Conservation (phyloP, 257 asterid genomes). For the Solanum pimpinellifolium region DNA sequence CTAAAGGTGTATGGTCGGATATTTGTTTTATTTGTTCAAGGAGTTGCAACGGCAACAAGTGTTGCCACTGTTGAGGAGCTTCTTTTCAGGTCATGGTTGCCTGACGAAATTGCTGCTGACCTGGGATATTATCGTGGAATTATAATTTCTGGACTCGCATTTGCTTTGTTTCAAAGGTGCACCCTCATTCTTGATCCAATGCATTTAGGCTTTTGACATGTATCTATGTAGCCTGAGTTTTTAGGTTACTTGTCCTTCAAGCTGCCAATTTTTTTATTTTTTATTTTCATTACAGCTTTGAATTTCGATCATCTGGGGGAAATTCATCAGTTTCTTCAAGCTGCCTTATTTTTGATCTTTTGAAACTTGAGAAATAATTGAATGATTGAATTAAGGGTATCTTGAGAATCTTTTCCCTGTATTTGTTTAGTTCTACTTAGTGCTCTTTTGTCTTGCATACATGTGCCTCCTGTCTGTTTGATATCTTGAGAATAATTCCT, state of each 20-base stretch:
- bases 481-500: too few species aligned
- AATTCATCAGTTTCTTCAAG: neutral
- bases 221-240: neutral
- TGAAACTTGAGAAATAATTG: neutral
- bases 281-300: neutral
- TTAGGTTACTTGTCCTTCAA: neutral
- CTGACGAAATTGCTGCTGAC: slow-evolving; percentile 82
- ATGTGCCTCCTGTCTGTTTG: neutral
- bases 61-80: slow-evolving; percentile 75
- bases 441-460: neutral
- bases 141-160: slow-evolving; percentile 61
- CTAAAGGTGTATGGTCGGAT: slow-evolving; percentile 38
- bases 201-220: neutral
- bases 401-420: neutral
- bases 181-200: neutral
- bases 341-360: neutral
- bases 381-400: neutral
- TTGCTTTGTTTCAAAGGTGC: slow-evolving; percentile 77
- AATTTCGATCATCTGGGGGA: neutral
- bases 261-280: neutral
- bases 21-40: slow-evolving; percentile 38
- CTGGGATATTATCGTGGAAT: slow-evolving; percentile 68
- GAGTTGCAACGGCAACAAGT: slow-evolving; percentile 51
- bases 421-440: neutral
- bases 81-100: slow-evolving; percentile 89